Percentiles rank a stretch among this genome's conserved stretches.
These are phyloP conservation scores for Cutaneotrichosporon cutaneum DNA, from an alignment of 1,284 basidiomycete species.

Conservation along the genomic window DNA sequence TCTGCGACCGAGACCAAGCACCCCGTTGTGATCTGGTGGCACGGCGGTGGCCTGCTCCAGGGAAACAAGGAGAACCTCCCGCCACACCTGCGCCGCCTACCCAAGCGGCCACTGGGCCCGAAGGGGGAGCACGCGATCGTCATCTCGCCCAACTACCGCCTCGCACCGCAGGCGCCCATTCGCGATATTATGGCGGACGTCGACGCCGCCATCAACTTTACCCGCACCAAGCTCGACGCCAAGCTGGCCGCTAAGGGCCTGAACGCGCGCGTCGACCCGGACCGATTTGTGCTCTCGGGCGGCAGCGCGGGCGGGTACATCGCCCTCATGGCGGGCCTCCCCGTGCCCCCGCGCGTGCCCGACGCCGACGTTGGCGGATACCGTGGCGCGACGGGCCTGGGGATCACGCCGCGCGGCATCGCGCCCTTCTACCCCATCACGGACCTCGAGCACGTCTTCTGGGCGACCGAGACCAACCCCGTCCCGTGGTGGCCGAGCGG, in stretches of 20 bases:
- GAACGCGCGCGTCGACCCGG: conserved; percentile 33
- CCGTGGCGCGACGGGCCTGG: conserved; percentile 24
- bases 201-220: conserved; percentile 34
- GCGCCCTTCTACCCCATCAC: conserved; percentile 51
- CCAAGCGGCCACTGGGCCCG: conserved; percentile 23
- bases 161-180: conserved; percentile 46
- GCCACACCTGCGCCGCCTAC: conserved; percentile 47
- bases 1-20: conserved; percentile 19
- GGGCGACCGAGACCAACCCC: conserved; percentile 49
- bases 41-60: conserved; percentile 49
- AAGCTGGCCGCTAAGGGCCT: conserved; percentile 33
- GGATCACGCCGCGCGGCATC: conserved; percentile 37
- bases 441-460: conserved; percentile 47
- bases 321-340: conserved; percentile 45
- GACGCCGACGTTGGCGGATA: conserved; percentile 46
- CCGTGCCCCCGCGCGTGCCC: conserved; percentile 26
- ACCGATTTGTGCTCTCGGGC: conserved; percentile 44
- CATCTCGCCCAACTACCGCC: conserved; percentile 48
- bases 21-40: conserved; percentile 49
- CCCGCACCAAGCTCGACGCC: conserved; percentile 41
- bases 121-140: conserved; percentile 33
- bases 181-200: conserved; percentile 47
- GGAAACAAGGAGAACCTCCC: conserved; percentile 53
- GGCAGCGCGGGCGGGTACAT: conserved; percentile 50
- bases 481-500: conserved; percentile 42